phyloP scores from a whole-genome alignment of 2,329 filamentous ascomycete genomes.

The Cordyceps javanica region DNA sequence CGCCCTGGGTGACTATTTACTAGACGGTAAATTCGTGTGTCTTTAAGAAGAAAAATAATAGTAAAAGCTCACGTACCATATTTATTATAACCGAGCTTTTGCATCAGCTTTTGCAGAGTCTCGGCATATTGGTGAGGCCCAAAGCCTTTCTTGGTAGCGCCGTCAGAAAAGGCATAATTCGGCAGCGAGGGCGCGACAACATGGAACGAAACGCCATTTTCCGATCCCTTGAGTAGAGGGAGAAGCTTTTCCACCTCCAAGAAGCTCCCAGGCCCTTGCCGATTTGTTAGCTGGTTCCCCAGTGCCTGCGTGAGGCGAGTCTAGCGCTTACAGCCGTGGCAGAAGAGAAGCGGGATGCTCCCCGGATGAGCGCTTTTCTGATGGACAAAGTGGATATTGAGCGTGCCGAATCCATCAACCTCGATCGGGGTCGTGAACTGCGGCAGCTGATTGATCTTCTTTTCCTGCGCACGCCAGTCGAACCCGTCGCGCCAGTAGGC shows the following conservation, averaged over 20 bases:
- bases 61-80: slow-evolving; percentile 21
- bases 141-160: slow-evolving; percentile 25
- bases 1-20: slow-evolving; percentile 48
- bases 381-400: slow-evolving; percentile 58
- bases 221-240: slow-evolving; percentile 33
- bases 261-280: slow-evolving; percentile 60
- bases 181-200: slow-evolving; percentile 53
- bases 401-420: slow-evolving; percentile 47
- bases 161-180: slow-evolving; percentile 38
- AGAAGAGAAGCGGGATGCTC: slow-evolving; percentile 56
- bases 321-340: slow-evolving; percentile 17
- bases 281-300: not conserved
- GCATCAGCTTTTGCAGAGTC: slow-evolving; percentile 62
- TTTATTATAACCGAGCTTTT: slow-evolving; percentile 49
- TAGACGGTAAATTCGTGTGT: not conserved
- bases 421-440: slow-evolving; percentile 45
- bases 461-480: slow-evolving; percentile 52
- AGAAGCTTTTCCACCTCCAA: slow-evolving; percentile 60
- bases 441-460: slow-evolving; percentile 47
- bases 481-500: slow-evolving; percentile 35
- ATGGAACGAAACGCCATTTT: slow-evolving; percentile 40
- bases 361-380: slow-evolving; percentile 39
- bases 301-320: not conserved
- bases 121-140: slow-evolving; percentile 38
- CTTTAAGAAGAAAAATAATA: not conserved